Percentiles rank a stretch among this genome's conserved stretches.
Evolutionary conservation across 768 basidiomycete species (phyloP).

Genomic region (Russula sp.): DNA sequence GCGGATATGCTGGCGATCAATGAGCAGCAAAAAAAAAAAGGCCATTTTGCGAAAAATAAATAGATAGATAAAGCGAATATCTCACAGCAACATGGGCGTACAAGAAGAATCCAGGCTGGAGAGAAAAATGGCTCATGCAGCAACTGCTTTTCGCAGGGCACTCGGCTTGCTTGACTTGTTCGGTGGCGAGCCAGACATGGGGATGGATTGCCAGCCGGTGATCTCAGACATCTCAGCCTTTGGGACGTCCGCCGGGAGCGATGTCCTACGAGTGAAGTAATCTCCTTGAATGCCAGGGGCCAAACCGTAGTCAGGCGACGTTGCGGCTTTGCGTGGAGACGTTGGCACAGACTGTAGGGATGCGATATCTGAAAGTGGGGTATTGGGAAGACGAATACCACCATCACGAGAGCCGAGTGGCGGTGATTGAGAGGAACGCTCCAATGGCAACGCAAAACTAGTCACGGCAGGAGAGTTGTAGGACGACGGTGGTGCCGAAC

Average conservation of each 20-base stretch:
- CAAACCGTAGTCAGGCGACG: constrained; percentile 25
- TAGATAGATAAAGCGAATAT: constrained; percentile 25
- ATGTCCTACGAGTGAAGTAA: constrained; percentile 28
- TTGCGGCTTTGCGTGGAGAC: constrained; percentile 30
- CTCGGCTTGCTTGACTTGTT: constrained; percentile 26
- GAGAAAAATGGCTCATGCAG: constrained; percentile 21
- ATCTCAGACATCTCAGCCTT: constrained; percentile 29
- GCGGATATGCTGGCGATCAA: constrained; percentile 19
- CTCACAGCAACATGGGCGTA: constrained; percentile 12
- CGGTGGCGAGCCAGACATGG: constrained; percentile 28
- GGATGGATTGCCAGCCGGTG: constrained; percentile 34
- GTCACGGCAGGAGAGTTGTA: constrained; percentile 59
- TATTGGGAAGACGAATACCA: constrained; percentile 68
- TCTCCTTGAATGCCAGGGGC: constrained; percentile 21
- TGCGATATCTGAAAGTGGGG: constrained; percentile 65
- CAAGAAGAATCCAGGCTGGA: constrained; percentile 9
- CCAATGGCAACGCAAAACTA: constrained; percentile 57
- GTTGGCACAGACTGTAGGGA: constrained; percentile 34
- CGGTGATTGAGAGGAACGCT: constrained; percentile 34
- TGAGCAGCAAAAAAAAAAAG: constrained; percentile 12
- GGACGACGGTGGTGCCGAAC: constrained; percentile 55
- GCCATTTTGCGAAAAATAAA: constrained; percentile 25
- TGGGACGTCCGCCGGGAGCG: constrained; percentile 23
- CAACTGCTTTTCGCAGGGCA: constrained; percentile 26
- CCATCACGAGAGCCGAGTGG: constrained; percentile 37